Evolutionary conservation across 805 yeast genomes (phyloP).

Genomic region (Kluyveromyces wickerhamii): DNA sequence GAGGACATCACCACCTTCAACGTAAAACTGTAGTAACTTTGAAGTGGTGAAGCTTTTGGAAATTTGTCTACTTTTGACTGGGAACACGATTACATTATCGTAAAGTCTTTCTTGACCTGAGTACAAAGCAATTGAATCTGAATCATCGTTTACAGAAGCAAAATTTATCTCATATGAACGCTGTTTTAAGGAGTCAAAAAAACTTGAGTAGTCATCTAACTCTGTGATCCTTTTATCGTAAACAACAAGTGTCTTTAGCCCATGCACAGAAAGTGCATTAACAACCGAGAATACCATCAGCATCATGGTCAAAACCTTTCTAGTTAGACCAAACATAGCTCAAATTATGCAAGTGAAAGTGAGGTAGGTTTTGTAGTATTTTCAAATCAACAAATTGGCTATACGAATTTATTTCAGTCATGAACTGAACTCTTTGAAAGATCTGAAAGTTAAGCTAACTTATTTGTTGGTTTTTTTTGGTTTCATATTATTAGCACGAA

Average conservation of each 20-base stretch:
- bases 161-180: conserved; percentile 31
- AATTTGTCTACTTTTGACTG: conserved; percentile 43
- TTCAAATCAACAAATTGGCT: too few species aligned
- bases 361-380: too few species aligned
- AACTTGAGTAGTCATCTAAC: conserved; percentile 21
- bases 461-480: too few species aligned
- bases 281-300: conserved; percentile 3
- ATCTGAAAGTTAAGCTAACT: too few species aligned
- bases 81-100: conserved; percentile 53
- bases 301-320: conserved; percentile 5
- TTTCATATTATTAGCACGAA: too few species aligned
- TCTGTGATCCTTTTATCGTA: conserved; percentile 27
- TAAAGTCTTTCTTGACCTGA: conserved; percentile 38
- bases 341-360: too few species aligned
- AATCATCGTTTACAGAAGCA: conserved; percentile 19
- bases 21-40: conserved; percentile 50
- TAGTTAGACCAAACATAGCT: neutral
- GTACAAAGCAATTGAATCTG: conserved; percentile 17
- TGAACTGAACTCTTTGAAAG: too few species aligned
- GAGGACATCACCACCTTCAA: conserved; percentile 67
- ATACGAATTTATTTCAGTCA: too few species aligned
- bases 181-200: conserved; percentile 22
- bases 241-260: conserved; percentile 27
- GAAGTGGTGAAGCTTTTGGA: conserved; percentile 36
- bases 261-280: conserved; percentile 16